A percentile compares a stretch with the other conserved stretches of the same genome.
Conservation (phyloP, 169 alveolate species). For the Plasmodium inui region DNA sequence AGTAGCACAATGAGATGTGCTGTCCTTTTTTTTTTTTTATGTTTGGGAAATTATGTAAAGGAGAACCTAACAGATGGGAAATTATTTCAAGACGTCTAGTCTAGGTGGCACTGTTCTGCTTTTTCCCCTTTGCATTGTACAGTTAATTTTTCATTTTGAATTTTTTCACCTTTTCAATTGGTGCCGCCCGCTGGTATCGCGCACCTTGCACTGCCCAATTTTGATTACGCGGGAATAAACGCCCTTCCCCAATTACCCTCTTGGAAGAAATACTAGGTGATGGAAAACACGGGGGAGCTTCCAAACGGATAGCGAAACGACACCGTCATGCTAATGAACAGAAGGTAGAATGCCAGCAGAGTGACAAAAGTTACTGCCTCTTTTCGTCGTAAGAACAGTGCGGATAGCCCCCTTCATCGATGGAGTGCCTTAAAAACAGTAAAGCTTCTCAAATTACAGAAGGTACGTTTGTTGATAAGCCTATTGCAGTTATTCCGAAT, state of each 20-base stretch:
- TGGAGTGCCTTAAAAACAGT: neutral
- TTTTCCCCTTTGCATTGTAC: neutral
- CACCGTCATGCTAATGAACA: neutral
- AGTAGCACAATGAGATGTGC: neutral
- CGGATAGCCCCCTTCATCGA: neutral
- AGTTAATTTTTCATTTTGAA: neutral
- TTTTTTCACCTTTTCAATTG: neutral
- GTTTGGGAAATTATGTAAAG: neutral
- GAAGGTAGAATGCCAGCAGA: neutral
- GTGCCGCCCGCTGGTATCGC: neutral
- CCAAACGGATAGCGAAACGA: neutral
- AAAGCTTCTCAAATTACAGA: neutral
- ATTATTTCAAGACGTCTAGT: neutral
- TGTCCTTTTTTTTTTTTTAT: neutral
- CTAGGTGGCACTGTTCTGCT: neutral
- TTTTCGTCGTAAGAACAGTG: neutral
- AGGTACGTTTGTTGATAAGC: neutral
- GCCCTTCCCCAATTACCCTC: neutral
- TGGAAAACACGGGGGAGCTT: neutral
- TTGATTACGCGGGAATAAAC: neutral
- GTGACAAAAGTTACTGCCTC: neutral
- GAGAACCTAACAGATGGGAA: neutral
- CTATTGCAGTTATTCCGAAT: neutral
- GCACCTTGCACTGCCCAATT: neutral
- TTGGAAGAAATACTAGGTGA: neutral